Percentiles rank a stretch among this genome's conserved stretches.
Conservation (phyloP, 2,329 filamentous ascomycete genomes). For the Sporothrix humicola region DNA sequence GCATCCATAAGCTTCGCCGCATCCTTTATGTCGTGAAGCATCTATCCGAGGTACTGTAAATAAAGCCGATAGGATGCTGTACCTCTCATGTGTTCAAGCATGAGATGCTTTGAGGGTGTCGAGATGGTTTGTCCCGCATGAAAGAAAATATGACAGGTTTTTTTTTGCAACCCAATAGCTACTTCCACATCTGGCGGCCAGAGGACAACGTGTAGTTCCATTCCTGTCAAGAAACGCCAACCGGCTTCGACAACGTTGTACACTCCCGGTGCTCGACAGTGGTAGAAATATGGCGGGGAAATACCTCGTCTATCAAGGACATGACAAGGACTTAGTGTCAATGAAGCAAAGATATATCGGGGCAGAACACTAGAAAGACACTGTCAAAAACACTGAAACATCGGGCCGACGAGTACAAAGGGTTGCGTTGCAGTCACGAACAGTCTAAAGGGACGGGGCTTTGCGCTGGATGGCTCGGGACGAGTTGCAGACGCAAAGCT, state of each 20-base stretch:
- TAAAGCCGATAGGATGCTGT: background rate
- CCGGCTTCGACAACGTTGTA: background rate
- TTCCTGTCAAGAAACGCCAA: conserved; percentile 4
- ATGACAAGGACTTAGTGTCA: too few relatives aligned
- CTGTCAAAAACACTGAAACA: background rate
- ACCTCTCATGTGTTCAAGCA: background rate
- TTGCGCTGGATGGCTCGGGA: conserved; percentile 18
- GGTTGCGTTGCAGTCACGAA: background rate
- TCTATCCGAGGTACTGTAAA: background rate
- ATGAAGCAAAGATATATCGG: too few relatives aligned
- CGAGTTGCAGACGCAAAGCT: conserved; percentile 12
- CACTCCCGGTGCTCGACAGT: background rate
- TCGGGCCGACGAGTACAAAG: background rate
- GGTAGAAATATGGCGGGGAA: background rate
- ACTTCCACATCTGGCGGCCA: background rate
- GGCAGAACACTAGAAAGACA: too few relatives aligned
- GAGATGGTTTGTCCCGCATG: background rate
- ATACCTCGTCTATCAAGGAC: too few relatives aligned
- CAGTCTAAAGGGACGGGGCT: too few relatives aligned
- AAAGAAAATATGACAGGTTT: background rate
- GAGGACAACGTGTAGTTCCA: background rate
- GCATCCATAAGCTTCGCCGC: background rate
- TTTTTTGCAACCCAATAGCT: background rate
- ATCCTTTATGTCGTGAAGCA: background rate
- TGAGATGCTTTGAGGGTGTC: background rate